Evolutionary conservation across 345 rosid genomes (phyloP).

Genomic region (Acer campestre): DNA sequence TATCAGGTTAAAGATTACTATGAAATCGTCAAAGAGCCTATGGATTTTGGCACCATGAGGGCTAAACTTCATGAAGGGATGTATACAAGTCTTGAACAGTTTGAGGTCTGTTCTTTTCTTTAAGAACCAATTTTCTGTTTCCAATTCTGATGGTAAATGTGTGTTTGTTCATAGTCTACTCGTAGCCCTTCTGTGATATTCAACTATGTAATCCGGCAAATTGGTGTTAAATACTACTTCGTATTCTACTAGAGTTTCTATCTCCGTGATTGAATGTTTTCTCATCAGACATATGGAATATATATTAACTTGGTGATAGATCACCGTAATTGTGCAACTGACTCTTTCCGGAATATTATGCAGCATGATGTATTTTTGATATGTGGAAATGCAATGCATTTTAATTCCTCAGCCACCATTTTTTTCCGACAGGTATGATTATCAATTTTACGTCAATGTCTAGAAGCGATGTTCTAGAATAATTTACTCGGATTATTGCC

Average conservation of each 20-base stretch:
- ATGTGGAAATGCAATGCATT: constrained; percentile 61
- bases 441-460: constrained; percentile 9
- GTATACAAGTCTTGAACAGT: constrained; percentile 58
- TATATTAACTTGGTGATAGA: background rate
- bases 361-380: constrained; percentile 65
- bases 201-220: background rate
- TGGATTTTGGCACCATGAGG: constrained; percentile 86
- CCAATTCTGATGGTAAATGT: background rate
- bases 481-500: background rate
- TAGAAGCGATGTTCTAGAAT: constrained; percentile 9
- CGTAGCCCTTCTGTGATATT: background rate
- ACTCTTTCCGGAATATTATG: constrained; percentile 10
- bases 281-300: background rate
- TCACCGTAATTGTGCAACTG: constrained; percentile 7
- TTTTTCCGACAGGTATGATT: constrained; percentile 59
- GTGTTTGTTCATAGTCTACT: background rate
- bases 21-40: constrained; percentile 64
- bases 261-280: background rate
- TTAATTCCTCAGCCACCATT: constrained; percentile 55
- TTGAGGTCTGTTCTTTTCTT: constrained; percentile 53
- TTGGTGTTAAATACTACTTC: constrained; percentile 2
- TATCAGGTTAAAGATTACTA: constrained; percentile 60
- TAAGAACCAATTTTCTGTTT: constrained; percentile 5
- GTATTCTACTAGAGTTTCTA: background rate
- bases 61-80: constrained; percentile 86